These are phyloP conservation scores for Spongospora subterranea DNA, from an alignment of 208 protist genomes.

Conservation along the genomic window DNA sequence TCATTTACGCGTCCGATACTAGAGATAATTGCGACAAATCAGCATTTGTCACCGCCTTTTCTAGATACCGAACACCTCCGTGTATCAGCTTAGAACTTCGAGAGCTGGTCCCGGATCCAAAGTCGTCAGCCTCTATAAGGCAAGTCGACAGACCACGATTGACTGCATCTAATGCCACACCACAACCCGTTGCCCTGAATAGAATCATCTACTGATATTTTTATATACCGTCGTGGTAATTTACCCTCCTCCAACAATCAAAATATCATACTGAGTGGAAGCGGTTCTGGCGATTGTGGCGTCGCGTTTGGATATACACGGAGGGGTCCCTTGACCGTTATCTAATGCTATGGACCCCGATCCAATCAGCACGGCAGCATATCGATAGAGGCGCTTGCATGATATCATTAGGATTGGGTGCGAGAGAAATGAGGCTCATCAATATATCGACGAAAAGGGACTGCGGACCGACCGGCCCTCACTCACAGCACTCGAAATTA, in stretches of 20 bases:
- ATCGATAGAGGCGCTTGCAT: too few species aligned
- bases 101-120: constrained; percentile 84
- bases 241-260: constrained; percentile 4
- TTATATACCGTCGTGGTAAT: neutral
- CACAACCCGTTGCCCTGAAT: constrained; percentile 88
- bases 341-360: too few species aligned
- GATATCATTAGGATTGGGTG: too few species aligned
- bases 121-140: constrained; percentile 92
- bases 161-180: constrained; percentile 87
- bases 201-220: neutral
- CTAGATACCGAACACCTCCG: constrained; percentile 93
- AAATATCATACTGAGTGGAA: constrained; percentile 34
- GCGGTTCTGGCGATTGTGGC: too few species aligned
- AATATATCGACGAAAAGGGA: too few species aligned
- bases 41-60: constrained; percentile 68
- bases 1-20: constrained; percentile 7
- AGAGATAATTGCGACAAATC: neutral
- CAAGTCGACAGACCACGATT: constrained; percentile 87
- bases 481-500: too few species aligned
- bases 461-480: too few species aligned
- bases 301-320: too few species aligned
- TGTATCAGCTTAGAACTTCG: constrained; percentile 90
- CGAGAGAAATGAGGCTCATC: too few species aligned
- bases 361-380: too few species aligned
- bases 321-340: too few species aligned